These are phyloP conservation scores for Limonium bicolor DNA, from an alignment of 148 eudicot species.

Conservation along the genomic window DNA sequence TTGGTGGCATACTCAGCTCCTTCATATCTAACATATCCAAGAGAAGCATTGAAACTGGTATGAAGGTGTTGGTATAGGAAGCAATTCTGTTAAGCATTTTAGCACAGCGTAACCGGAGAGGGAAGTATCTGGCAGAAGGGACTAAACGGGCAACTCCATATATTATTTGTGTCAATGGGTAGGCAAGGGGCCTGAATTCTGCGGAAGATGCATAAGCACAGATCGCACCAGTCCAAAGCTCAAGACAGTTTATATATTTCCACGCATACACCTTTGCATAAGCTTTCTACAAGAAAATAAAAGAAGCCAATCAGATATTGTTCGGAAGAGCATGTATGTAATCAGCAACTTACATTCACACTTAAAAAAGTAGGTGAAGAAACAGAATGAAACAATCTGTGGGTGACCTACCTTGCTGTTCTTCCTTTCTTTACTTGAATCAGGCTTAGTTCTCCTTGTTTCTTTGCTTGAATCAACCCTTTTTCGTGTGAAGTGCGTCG, in stretches of 20 bases:
- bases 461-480: no score
- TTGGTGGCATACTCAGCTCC: constrained; percentile 71
- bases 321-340: constrained; percentile 2
- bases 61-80: constrained; percentile 62
- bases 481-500: constrained; percentile 54
- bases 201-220: constrained; percentile 66
- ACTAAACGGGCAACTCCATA: constrained; percentile 79
- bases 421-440: no score
- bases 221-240: constrained; percentile 95
- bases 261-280: constrained; percentile 84
- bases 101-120: constrained; percentile 83
- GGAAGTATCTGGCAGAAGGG: constrained; percentile 87
- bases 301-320: not conserved
- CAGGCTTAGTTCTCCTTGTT: no score
- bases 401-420: no score
- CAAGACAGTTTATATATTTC: constrained; percentile 89
- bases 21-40: constrained; percentile 90
- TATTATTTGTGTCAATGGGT: constrained; percentile 95
- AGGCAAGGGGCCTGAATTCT: constrained; percentile 79
- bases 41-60: constrained; percentile 79
- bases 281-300: constrained; percentile 32
- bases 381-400: no score
- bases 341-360: no score
- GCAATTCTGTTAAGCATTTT: constrained; percentile 91
- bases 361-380: no score